Base-by-base conservation (phyloP, 352 stramenopile genomes). In the Salisapilia sapeloensis region DNA sequence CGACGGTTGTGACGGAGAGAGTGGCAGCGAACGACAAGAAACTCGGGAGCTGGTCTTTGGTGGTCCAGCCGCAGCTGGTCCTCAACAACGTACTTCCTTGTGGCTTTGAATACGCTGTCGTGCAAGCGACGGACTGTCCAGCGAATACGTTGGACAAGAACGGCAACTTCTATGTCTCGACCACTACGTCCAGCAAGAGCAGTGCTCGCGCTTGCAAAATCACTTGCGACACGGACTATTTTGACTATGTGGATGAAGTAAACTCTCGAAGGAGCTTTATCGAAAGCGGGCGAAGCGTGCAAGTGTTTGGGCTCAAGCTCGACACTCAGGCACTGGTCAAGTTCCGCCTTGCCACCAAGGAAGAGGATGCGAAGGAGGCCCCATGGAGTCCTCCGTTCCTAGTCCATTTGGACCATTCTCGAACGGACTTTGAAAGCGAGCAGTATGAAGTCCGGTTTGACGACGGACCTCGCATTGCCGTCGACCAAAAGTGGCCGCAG, bases 71-170 rank as follows among this genome's bases (percentile, higher is more conserved):
- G 12, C 76, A 92, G 42, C 31, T 92, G 17, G 46, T 83, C 20
- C 42, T 92, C 16, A 54, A 83, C 36, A 92, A 92, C 25, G 58
- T 87, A 24, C 48, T 92, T 27, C 76, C 76, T 10, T 87, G 72
- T 18, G 74, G 57, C 26, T 42, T 90, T 24, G 76, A 92, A 37
- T 92, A 89, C 41, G 60, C 51, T 3, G 81, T 92, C 40, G 76
- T 92, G 3, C 76, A 92, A 33, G 27, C 61, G 2, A 27, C 43
- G 18, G 76, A 92, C 46, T 87, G 74, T n/a, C 70, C 70, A 0
- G 46, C 16, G 2, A 59, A 84, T 4, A 45, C 48, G 23, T 36
- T 86, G 28, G 74, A 78, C 19, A 53, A 20, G 24, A 71, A 69
- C n/a, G 53, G 57, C 2, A 40, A 67, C 11, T 82, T 86, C 31